phyloP scores from a whole-genome alignment of 768 basidiomycete genomes.

The Termitomyces sp. region DNA sequence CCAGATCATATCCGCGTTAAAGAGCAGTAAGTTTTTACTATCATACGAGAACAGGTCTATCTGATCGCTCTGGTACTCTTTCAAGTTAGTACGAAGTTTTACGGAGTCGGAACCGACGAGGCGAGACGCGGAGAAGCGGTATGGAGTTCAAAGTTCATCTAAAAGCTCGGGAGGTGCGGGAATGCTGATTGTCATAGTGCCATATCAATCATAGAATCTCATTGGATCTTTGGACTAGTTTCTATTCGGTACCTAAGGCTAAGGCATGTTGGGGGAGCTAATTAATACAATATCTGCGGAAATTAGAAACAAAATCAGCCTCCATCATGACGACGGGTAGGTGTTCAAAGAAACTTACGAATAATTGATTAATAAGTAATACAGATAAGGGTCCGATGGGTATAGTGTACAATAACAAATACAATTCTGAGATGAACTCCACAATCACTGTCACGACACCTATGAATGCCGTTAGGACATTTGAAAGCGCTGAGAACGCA shows the following conservation, averaged over 20 bases:
- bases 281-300: slow-evolving; percentile 17
- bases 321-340: slow-evolving; percentile 8
- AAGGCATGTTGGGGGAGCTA: not conserved
- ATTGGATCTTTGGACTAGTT: slow-evolving; percentile 1
- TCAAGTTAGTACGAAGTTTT: slow-evolving; percentile 45
- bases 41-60: not conserved
- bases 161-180: slow-evolving; percentile 9
- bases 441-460: slow-evolving; percentile 9
- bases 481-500: not conserved
- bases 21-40: slow-evolving; percentile 35
- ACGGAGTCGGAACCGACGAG: slow-evolving; percentile 44
- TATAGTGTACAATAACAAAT: slow-evolving; percentile 16
- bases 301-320: slow-evolving; percentile 11
- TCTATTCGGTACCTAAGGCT: slow-evolving; percentile 4
- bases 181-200: not conserved
- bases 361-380: slow-evolving; percentile 15
- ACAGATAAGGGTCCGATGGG: slow-evolving; percentile 6
- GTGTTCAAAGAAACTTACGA: slow-evolving; percentile 12
- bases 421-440: slow-evolving; percentile 6
- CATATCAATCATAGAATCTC: not conserved
- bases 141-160: slow-evolving; percentile 52
- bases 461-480: not conserved
- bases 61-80: slow-evolving; percentile 13
- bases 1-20: slow-evolving; percentile 50
- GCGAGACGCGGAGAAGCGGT: slow-evolving; percentile 47